Evolutionary conservation across 495 filamentous ascomycete genomes (phyloP).

Genomic region (Diplogelasinospora grovesii): DNA sequence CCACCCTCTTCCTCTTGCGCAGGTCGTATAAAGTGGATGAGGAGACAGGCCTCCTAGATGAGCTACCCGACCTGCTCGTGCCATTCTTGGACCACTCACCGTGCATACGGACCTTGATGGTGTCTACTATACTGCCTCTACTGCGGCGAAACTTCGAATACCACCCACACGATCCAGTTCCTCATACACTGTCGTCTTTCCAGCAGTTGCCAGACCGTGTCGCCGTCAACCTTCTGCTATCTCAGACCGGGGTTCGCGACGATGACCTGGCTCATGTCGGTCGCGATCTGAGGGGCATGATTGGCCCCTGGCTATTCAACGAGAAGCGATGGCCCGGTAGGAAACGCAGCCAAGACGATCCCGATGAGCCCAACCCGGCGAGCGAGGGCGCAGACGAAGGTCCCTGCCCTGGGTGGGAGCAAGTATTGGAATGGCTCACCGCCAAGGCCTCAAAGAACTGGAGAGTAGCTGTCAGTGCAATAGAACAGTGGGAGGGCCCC

Average conservation of each 20-base stretch:
- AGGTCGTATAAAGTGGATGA: slow-evolving; percentile 70
- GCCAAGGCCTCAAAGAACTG: slow-evolving; percentile 50
- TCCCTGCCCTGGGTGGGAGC: slow-evolving; percentile 60
- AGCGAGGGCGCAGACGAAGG: slow-evolving; percentile 5
- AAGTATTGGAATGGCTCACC: slow-evolving; percentile 72
- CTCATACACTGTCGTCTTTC: slow-evolving; percentile 52
- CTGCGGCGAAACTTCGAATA: slow-evolving; percentile 80
- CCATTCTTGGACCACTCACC: slow-evolving; percentile 68
- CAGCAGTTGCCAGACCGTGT: slow-evolving; percentile 55
- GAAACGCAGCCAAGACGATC: slow-evolving; percentile 6
- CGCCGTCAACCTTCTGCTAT: slow-evolving; percentile 62
- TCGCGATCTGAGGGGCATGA: slow-evolving; percentile 65
- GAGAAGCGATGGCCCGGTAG: slow-evolving; percentile 48
- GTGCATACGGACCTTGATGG: slow-evolving; percentile 64
- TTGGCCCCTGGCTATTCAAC: slow-evolving; percentile 80
- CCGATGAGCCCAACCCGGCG: slow-evolving; percentile 3
- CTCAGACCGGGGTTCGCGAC: slow-evolving; percentile 44
- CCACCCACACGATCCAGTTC: slow-evolving; percentile 53
- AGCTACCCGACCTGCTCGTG: slow-evolving; percentile 62
- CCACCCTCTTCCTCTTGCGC: slow-evolving; percentile 68
- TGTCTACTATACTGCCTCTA: slow-evolving; percentile 72
- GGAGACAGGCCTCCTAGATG: slow-evolving; percentile 67
- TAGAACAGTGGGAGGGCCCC: slow-evolving; percentile 76
- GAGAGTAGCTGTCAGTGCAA: slow-evolving; percentile 51
- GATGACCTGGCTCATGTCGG: slow-evolving; percentile 45